Conservation (phyloP, 23 red algal genomes). For the Chondrus crispus region DNA sequence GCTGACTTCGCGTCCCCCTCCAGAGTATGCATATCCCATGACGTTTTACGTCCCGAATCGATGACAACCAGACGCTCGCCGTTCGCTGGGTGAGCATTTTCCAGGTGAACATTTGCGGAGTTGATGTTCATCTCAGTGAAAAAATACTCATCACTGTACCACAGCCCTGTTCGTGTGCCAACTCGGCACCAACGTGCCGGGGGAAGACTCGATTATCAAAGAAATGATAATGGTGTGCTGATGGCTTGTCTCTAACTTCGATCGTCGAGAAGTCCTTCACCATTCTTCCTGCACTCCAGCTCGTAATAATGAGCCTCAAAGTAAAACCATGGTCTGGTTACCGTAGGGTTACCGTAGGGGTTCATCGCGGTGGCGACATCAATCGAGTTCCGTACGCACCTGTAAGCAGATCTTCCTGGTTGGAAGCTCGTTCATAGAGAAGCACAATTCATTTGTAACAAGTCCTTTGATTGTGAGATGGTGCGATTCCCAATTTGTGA, state of each 20-base stretch:
- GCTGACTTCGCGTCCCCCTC: slow-evolving; percentile 76
- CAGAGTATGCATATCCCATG: slow-evolving; percentile 84
- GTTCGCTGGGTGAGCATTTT: slow-evolving; percentile 40
- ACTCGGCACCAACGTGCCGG: slow-evolving; percentile 55
- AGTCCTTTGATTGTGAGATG: slow-evolving; percentile 55
- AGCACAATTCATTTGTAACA: slow-evolving; percentile 1
- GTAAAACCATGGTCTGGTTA: slow-evolving; percentile 75
- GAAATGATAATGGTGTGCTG: slow-evolving; percentile 66
- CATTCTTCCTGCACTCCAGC: slow-evolving; percentile 88
- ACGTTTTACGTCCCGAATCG: slow-evolving; percentile 55
- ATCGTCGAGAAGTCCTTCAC: slow-evolving; percentile 85
- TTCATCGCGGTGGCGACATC: slow-evolving; percentile 69
- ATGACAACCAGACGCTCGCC: background rate
- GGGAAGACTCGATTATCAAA: slow-evolving; percentile 88
- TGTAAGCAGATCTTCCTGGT: slow-evolving; percentile 55
- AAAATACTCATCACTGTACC: slow-evolving; percentile 62
- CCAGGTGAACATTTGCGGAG: slow-evolving; percentile 63
- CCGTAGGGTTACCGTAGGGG: slow-evolving; percentile 48
- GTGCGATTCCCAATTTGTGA: slow-evolving; percentile 20
- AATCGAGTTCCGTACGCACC: slow-evolving; percentile 81
- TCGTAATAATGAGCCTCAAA: slow-evolving; percentile 74
- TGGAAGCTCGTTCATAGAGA: slow-evolving; percentile 49
- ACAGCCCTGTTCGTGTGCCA: slow-evolving; percentile 61
- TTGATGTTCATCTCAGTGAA: slow-evolving; percentile 95
- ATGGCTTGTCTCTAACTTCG: slow-evolving; percentile 32